A percentile compares a stretch with the other conserved stretches of the same genome.
Evolutionary conservation across 768 basidiomycete species (phyloP).

Genomic region (Panellus pusillus): DNA sequence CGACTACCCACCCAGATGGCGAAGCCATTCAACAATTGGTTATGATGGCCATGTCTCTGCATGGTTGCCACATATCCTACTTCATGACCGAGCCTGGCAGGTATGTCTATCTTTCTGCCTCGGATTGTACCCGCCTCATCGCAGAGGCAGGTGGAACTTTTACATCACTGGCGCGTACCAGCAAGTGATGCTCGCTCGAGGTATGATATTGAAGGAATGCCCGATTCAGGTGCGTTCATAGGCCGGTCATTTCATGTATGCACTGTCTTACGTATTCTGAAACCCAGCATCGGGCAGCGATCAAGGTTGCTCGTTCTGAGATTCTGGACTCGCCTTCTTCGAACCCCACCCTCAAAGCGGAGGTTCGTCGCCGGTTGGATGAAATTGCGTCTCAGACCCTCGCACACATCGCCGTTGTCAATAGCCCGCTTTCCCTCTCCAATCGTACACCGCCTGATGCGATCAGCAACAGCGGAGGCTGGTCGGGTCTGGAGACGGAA

Average conservation of each 20-base stretch:
- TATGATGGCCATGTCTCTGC: conserved; percentile 75
- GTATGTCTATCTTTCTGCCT: neutral
- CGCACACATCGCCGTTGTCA: conserved; percentile 93
- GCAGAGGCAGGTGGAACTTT: conserved; percentile 81
- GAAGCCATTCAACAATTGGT: conserved; percentile 80
- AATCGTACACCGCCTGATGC: conserved; percentile 77
- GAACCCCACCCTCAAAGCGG: conserved; percentile 76
- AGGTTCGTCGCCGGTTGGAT: conserved; percentile 84
- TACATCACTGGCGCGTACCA: conserved; percentile 89
- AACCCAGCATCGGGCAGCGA: conserved; percentile 73
- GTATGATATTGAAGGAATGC: conserved; percentile 85
- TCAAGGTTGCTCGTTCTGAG: conserved; percentile 91
- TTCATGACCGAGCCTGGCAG: neutral
- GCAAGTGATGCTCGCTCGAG: conserved; percentile 88
- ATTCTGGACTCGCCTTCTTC: conserved; percentile 84
- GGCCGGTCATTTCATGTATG: conserved; percentile 14
- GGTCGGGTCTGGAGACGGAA: conserved; percentile 92
- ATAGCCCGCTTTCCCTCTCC: conserved; percentile 73
- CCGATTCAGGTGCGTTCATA: conserved; percentile 68
- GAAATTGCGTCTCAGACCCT: conserved; percentile 92
- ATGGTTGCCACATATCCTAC: conserved; percentile 83
- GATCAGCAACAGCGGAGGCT: conserved; percentile 73
- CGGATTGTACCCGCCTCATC: conserved; percentile 21
- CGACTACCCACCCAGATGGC: conserved; percentile 48
- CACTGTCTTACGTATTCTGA: conserved; percentile 19